Evolutionary conservation across 441 rosid species (phyloP).

Genomic region (Sinapis alba): DNA sequence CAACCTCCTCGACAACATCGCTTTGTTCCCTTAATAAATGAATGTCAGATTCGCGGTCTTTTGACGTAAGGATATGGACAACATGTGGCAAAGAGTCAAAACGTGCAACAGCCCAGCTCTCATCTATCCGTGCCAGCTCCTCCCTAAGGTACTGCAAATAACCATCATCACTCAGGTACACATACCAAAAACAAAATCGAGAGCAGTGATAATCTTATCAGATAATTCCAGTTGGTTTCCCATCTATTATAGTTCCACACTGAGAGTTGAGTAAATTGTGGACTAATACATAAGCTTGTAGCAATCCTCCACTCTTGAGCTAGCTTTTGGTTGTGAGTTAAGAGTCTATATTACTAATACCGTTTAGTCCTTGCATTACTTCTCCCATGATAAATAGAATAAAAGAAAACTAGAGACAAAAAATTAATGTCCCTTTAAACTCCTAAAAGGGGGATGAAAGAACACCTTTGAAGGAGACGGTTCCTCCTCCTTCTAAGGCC

Average conservation of each 20-base stretch:
- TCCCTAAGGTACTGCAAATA: slow-evolving; percentile 77
- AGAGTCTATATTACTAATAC: too few species aligned
- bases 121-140: slow-evolving; percentile 78
- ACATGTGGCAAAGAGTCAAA: slow-evolving; percentile 99
- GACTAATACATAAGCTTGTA: too few species aligned
- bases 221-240: too few species aligned
- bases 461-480: neutral
- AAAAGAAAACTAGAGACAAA: too few species aligned
- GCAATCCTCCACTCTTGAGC: too few species aligned
- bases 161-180: slow-evolving; percentile 33
- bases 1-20: slow-evolving; percentile 96
- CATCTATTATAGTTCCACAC: too few species aligned
- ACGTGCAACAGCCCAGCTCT: slow-evolving; percentile 88
- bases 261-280: too few species aligned
- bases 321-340: too few species aligned
- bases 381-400: too few species aligned
- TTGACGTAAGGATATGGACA: slow-evolving; percentile 91
- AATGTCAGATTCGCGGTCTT: slow-evolving; percentile 88
- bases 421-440: too few species aligned
- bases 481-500: neutral
- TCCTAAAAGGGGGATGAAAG: neutral
- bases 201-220: slow-evolving; percentile 3
- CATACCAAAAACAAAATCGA: neutral
- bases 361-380: neutral
- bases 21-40: slow-evolving; percentile 81